Evolutionary conservation across 2,329 filamentous ascomycete genomes (phyloP).

Genomic region (Cylindrodendrum hubeiense): DNA sequence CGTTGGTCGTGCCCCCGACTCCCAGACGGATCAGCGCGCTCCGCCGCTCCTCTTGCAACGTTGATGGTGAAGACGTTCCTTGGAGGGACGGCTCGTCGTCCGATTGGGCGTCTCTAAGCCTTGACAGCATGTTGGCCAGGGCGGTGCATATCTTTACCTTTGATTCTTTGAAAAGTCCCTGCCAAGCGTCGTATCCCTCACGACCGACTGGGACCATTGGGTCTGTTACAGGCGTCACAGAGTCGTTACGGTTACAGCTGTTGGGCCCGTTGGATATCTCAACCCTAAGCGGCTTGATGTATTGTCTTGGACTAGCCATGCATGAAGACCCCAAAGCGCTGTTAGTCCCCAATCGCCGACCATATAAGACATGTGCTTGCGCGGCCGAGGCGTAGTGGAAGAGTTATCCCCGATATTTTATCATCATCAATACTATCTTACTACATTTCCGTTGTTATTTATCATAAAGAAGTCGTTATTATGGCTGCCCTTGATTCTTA

Average conservation of each 20-base stretch:
- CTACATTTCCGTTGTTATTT: background rate
- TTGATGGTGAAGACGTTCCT: constrained; percentile 5
- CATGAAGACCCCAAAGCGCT: background rate
- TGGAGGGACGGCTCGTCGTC: background rate
- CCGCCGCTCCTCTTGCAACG: constrained; percentile 4
- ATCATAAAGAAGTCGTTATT: background rate
- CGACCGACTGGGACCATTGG: background rate
- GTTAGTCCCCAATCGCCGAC: background rate
- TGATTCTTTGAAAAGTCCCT: background rate
- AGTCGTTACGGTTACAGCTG: constrained; percentile 21
- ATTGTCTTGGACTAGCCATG: background rate
- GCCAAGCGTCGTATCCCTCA: background rate
- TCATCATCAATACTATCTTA: constrained; percentile 2
- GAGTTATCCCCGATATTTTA: background rate
- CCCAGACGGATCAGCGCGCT: background rate
- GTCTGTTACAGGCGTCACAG: constrained; percentile 17
- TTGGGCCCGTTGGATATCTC: constrained; percentile 19
- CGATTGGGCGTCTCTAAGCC: constrained; percentile 5
- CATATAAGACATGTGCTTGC: constrained; percentile 13
- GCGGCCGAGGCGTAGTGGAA: background rate
- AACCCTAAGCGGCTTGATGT: constrained; percentile 11
- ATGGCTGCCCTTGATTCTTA: constrained; percentile 43
- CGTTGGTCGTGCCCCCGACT: constrained; percentile 5
- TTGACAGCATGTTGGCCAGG: background rate
- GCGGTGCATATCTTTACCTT: background rate